Conservation (phyloP, 805 yeast species). For the Metschnikowia arizonensis region DNA sequence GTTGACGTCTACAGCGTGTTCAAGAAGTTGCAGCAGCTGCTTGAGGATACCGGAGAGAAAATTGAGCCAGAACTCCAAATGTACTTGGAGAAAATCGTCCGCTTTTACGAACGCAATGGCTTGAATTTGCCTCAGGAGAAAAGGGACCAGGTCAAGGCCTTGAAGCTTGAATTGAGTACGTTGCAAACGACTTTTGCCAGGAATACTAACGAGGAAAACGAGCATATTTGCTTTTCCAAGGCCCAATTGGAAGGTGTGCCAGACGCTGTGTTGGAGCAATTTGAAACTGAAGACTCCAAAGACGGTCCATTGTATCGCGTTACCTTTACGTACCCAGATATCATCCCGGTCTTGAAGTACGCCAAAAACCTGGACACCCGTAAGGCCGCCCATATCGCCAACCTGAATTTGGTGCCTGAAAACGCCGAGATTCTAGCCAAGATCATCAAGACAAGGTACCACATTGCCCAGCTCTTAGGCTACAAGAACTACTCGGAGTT, state of each 20-base stretch:
- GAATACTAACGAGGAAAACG: constrained; percentile 70
- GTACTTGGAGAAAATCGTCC: constrained; percentile 53
- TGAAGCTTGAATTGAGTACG: constrained; percentile 57
- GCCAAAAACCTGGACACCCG: constrained; percentile 64
- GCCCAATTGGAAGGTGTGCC: constrained; percentile 77
- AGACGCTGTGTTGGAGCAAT: constrained; percentile 53
- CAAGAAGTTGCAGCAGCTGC: constrained; percentile 45
- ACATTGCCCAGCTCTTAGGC: constrained; percentile 61
- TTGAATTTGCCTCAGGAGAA: constrained; percentile 54
- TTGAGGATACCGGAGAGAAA: constrained; percentile 20
- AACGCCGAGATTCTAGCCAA: constrained; percentile 59
- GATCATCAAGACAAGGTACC: constrained; percentile 58
- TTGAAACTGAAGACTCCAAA: constrained; percentile 46
- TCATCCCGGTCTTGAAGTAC: constrained; percentile 71
- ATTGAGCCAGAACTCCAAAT: constrained; percentile 52
- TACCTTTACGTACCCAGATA: constrained; percentile 79
- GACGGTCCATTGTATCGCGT: constrained; percentile 49
- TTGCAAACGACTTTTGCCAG: constrained; percentile 55
- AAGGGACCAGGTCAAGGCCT: constrained; percentile 52
- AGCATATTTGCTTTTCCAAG: constrained; percentile 51
- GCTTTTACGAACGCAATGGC: constrained; percentile 63
- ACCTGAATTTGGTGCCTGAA: constrained; percentile 58
- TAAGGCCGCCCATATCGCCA: constrained; percentile 59
- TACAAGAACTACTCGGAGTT: constrained; percentile 66
- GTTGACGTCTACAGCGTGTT: constrained; percentile 60